Conservation (phyloP, 2,329 filamentous ascomycete species). For the Pyrenochaeta sp. region DNA sequence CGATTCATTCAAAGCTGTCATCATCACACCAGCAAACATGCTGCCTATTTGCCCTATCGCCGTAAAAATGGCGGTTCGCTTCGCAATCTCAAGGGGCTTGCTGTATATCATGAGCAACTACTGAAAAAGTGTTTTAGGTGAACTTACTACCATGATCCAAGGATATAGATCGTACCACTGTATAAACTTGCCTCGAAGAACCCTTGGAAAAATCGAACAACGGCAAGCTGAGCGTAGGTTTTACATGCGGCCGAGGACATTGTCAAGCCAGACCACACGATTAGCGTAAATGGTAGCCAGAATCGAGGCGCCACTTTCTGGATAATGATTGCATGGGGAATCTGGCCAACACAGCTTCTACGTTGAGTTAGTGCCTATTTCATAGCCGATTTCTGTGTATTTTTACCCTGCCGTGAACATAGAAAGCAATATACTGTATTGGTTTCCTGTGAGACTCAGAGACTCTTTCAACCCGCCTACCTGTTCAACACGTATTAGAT, state of each 20-base stretch:
- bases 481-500: conserved; percentile 2
- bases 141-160: conserved; percentile 37
- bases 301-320: conserved; percentile 36
- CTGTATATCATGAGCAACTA: conserved; percentile 4
- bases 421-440: conserved; percentile 38
- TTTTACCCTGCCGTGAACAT: conserved; percentile 38
- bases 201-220: conserved; percentile 35
- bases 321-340: conserved; percentile 38
- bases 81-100: conserved; percentile 38
- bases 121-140: not conserved
- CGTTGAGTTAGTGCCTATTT: conserved; percentile 1
- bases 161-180: conserved; percentile 39
- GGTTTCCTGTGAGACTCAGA: conserved; percentile 29
- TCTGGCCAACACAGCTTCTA: conserved; percentile 36
- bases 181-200: conserved; percentile 39
- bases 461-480: conserved; percentile 38
- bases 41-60: conserved; percentile 39
- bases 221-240: conserved; percentile 35
- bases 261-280: conserved; percentile 38
- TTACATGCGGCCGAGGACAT: conserved; percentile 38
- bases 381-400: not conserved
- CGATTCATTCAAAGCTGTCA: conserved; percentile 41
- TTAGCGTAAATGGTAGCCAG: conserved; percentile 38
- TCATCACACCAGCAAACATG: conserved; percentile 43
- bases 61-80: conserved; percentile 40